These are phyloP conservation scores for Solanum tarapatanum DNA, from an alignment of 257 asterid genomes.

Conservation along the genomic window DNA sequence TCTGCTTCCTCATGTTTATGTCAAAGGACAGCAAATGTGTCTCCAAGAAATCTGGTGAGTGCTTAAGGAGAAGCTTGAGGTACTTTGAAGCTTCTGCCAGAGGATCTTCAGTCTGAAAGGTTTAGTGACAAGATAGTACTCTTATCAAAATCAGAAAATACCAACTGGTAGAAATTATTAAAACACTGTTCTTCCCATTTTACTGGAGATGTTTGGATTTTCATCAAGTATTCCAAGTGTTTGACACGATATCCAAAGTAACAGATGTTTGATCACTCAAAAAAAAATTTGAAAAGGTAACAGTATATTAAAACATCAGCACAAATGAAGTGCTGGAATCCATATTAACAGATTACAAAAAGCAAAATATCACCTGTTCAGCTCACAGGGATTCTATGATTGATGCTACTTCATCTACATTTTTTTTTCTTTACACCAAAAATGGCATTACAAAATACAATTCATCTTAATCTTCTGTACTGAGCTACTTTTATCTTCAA, in stretches of 20 bases:
- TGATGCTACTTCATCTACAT: neutral
- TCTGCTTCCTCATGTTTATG: conserved; percentile 85
- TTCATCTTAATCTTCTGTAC: neutral
- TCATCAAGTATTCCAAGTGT: neutral
- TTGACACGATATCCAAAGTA: neutral
- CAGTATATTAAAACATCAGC: neutral
- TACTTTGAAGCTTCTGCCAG: conserved; percentile 85
- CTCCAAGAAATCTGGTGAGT: conserved; percentile 70
- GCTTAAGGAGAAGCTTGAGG: conserved; percentile 91
- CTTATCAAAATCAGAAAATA: neutral
- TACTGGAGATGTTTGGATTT: neutral
- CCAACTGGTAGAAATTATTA: neutral
- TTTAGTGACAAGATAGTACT: neutral
- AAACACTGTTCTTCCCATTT: neutral
- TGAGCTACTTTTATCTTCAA: neutral
- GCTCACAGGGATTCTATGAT: neutral
- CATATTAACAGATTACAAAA: neutral
- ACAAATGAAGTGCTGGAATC: neutral
- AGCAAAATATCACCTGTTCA: neutral
- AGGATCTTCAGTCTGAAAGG: conserved; percentile 81
- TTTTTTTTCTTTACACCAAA: neutral
- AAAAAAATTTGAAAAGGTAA: neutral
- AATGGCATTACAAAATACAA: neutral
- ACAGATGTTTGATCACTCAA: neutral
- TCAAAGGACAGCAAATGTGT: conserved; percentile 86